Evolutionary conservation across 2,329 filamentous ascomycete genomes (phyloP), one percentile per base, ranked within the genome.

Genomic region (Trichoderma semiorbis): DNA sequence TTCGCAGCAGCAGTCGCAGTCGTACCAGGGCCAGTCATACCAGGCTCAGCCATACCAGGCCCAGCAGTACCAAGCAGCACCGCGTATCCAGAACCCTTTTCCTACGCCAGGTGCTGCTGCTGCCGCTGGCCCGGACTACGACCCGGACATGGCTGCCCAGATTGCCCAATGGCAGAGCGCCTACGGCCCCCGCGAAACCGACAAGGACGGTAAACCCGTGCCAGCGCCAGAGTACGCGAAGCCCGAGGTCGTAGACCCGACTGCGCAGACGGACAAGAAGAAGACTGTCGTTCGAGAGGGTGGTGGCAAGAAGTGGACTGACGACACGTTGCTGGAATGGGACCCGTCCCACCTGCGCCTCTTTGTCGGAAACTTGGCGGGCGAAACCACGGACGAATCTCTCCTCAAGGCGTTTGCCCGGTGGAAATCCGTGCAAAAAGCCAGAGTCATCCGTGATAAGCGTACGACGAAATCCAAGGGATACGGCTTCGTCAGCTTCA

Each of bases 311-410:
- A 92, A 90, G 72, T 99, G 96, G 96, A 92, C 92, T 28, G 96
- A 99, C 80, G 87, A 93, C 71, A 89, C 92, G 0, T 88, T 99
- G 4, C 88, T 98, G 2, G 96, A 98, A 80, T 99, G 96, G 96
- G 95, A 98, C 79, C 95, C 95, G 1, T 89, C 92, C 32, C 96
- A 99, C 80, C 93, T 97, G 78, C 93, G 96, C 43, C 89, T 99
- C 57, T 98, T 98, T 81, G 94, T 98, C 18, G 96, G 96, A 75
- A 99, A 99, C 81, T 88, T 99, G 66, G 96, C 96, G 53, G 96
- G 96, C 76, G 96, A 99, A 84, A 96, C 97, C 34, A 99, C 96
- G 1, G 96, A 99, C 81, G 96, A 99, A 70, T 96, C 93, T 1
- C 87, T 99, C 12, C 87, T 96, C 77, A 99, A 99, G 83, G 96